Evolutionary conservation across 352 stramenopile species (phyloP), one percentile per base, ranked within the genome.

Genomic region (Phytopythium montanum): DNA sequence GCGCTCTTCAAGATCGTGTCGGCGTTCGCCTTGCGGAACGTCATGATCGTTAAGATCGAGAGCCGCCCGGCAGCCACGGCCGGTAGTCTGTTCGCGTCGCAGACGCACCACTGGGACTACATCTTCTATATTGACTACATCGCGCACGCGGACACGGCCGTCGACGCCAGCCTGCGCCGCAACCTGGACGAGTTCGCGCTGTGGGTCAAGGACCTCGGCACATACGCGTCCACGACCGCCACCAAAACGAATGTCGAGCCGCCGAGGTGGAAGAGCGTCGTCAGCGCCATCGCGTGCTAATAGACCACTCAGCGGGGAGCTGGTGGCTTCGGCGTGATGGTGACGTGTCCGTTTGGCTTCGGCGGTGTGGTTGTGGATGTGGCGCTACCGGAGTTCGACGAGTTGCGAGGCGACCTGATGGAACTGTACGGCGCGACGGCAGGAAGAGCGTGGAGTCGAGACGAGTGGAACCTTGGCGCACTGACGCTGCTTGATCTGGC

Each of bases 41-140:
- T 91, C 26, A 85, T 82, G 65, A 88, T 91, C 41, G 77, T 89
- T 63, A 88, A 91, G 75, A 91, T 91, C n/a, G 79, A 91, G 59
- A 89, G 79, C 38, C 79, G 81, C n/a, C 81, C 81, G 9, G 81
- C 81, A 1, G 75, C 81, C 44, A 91, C 79, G 16, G 81, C 79
- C 0, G 73, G 72, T 10, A 75, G 66, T 10, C 62, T 87, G 13
- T 90, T 90, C 38, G 78, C 73, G 10, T 79, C 77, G 19, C 76
- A 88, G 60, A 91, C 77, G 3, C 83, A 83, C 50, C 79, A 91
- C 55, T 91, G 76, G 76, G 78, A 90, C 53, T 90, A 90, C 61
- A 88, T 91, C 60, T 91, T 91, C 62, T 91, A 88, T 51, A 76
- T 91, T 26, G 81, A 91, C 64, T 89, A 83, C 61, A 76, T 88